Evolutionary conservation across 257 asterid species (phyloP).

Genomic region (Schizonepeta tenuifolia): DNA sequence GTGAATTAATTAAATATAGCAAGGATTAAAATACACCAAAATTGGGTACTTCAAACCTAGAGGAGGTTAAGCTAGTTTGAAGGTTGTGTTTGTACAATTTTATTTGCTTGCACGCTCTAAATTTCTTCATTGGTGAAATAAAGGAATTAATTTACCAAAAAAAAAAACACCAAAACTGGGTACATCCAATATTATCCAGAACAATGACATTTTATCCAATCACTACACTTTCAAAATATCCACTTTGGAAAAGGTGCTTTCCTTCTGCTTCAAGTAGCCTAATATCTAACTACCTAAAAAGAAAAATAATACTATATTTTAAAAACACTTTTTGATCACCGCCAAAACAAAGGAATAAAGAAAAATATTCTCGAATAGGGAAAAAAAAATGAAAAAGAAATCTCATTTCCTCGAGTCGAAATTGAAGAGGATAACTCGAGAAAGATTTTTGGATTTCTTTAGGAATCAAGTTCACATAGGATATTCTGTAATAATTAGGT

Average conservation of each 20-base stretch:
- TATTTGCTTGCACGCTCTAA: no score
- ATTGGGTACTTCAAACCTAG: no score
- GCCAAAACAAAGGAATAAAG: constrained; percentile 12
- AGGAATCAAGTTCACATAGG: no score
- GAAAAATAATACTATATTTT: background rate
- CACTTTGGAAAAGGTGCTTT: constrained; percentile 26
- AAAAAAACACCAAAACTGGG: no score
- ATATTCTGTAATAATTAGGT: background rate
- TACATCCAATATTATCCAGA: background rate
- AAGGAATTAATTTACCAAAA: no score
- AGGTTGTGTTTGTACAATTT: no score
- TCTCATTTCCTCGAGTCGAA: constrained; percentile 21
- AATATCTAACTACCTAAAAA: background rate
- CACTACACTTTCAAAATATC: constrained; percentile 16
- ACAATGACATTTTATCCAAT: constrained; percentile 33
- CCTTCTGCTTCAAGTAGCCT: constrained; percentile 37
- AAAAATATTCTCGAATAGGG: background rate
- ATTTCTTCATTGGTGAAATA: no score
- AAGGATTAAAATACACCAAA: background rate
- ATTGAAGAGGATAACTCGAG: constrained; percentile 10
- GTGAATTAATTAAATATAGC: background rate
- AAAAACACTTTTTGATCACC: constrained; percentile 12
- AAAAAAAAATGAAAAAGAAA: background rate
- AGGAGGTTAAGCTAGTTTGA: no score
- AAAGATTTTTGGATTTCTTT: background rate